These are phyloP conservation scores for Gentiana macrophylla DNA, from an alignment of 257 asterid species.

Conservation along the genomic window DNA sequence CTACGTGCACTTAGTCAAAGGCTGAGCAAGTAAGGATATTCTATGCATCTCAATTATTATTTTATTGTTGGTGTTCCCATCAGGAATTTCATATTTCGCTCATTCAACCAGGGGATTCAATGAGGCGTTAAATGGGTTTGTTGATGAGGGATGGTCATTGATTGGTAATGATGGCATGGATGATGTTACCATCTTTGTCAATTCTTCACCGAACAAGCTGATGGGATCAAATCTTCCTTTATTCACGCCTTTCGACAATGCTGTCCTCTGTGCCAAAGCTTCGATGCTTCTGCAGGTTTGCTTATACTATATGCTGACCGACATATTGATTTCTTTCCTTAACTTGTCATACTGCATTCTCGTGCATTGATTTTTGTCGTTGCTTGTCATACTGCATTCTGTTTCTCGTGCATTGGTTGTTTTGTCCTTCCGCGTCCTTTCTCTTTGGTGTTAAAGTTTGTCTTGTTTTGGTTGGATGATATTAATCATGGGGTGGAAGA, in stretches of 20 bases:
- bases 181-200: slow-evolving; percentile 68
- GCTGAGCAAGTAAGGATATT: slow-evolving; percentile 52
- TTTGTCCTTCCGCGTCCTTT: background rate
- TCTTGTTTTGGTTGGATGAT: too few species aligned
- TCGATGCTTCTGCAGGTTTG: slow-evolving; percentile 86
- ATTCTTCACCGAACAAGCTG: slow-evolving; percentile 69
- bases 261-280: slow-evolving; percentile 79
- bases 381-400: too few species aligned
- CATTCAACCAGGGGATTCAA: slow-evolving; percentile 59
- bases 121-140: slow-evolving; percentile 74
- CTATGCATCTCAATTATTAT: background rate
- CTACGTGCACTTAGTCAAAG: slow-evolving; percentile 74
- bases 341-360: too few species aligned
- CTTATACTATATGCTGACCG: background rate
- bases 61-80: background rate
- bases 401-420: background rate
- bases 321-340: too few species aligned
- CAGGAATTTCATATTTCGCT: background rate
- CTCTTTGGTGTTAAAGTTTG: background rate
- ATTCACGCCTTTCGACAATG: slow-evolving; percentile 48
- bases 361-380: too few species aligned
- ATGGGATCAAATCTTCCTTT: slow-evolving; percentile 66
- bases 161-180: slow-evolving; percentile 66
- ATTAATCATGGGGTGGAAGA: too few species aligned
- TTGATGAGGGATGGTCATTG: slow-evolving; percentile 82